phyloP scores from a whole-genome alignment of 441 rosid species.

The Manihot esculenta region DNA sequence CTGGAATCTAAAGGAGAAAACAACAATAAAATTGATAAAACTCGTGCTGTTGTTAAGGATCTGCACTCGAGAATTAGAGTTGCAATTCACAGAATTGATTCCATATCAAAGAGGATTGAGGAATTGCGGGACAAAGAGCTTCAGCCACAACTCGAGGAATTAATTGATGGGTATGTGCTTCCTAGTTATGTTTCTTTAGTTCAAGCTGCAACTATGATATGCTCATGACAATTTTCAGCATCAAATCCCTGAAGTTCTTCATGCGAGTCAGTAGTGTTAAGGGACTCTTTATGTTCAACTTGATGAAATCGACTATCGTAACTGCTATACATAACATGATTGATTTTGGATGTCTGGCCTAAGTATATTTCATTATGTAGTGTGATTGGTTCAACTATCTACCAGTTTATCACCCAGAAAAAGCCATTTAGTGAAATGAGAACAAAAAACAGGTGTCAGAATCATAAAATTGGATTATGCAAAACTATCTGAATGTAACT shows the following conservation, averaged over 20 bases:
- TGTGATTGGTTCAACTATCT: not conserved
- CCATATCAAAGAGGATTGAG: slow-evolving; percentile 86
- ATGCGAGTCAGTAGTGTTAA: not conserved
- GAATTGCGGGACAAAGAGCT: slow-evolving; percentile 92
- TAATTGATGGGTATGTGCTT: slow-evolving; percentile 74
- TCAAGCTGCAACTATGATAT: not conserved
- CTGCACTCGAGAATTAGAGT: slow-evolving; percentile 90
- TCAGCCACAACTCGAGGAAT: slow-evolving; percentile 95
- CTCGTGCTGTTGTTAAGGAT: slow-evolving; percentile 88
- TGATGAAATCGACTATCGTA: not conserved
- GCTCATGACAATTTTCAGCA: not conserved
- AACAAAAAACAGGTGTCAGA: no score
- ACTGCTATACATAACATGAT: not conserved
- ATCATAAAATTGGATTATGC: no score
- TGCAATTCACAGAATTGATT: slow-evolving; percentile 84
- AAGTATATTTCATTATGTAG: not conserved
- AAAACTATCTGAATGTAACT: not conserved
- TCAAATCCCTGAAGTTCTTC: not conserved
- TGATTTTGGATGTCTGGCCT: not conserved
- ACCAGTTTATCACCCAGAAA: not conserved
- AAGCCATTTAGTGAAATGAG: not conserved
- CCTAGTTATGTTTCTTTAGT: slow-evolving; percentile 6
- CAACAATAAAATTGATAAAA: slow-evolving; percentile 60
- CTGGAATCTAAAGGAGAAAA: slow-evolving; percentile 70
- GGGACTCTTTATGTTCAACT: not conserved